phyloP scores from a whole-genome alignment of 192 early-diverging fungal species.

The Gonapodya sp. region DNA sequence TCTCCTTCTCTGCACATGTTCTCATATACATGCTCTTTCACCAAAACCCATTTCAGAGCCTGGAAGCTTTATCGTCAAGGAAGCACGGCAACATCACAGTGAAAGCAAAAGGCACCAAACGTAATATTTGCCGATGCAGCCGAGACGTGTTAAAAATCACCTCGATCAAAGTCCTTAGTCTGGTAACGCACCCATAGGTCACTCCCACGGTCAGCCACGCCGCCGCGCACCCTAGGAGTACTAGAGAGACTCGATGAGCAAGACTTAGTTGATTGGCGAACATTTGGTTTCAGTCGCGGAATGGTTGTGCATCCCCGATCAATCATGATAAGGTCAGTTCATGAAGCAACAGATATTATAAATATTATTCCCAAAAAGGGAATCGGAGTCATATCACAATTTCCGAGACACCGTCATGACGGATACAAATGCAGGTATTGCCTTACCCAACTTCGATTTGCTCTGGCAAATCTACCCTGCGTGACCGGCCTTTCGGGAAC shows the following conservation, averaged over 20 bases:
- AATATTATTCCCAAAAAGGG: too few species aligned
- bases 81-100: too few species aligned
- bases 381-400: too few species aligned
- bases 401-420: too few species aligned
- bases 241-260: background rate
- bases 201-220: background rate
- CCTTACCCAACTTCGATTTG: too few species aligned
- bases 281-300: too few species aligned
- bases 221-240: background rate
- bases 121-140: background rate
- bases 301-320: too few species aligned
- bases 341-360: too few species aligned
- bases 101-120: too few species aligned
- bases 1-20: background rate
- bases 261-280: background rate
- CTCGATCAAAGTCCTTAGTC: background rate
- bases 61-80: background rate
- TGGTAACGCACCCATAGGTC: background rate
- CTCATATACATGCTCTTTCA: background rate
- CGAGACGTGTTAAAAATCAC: background rate
- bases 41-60: background rate
- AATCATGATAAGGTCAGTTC: too few species aligned
- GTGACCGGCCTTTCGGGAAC: background rate
- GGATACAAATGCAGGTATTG: too few species aligned
- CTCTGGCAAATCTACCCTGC: too few species aligned